These are phyloP conservation scores for Mucor indicus DNA, from an alignment of 371 early-diverging fungal species.

Conservation along the genomic window DNA sequence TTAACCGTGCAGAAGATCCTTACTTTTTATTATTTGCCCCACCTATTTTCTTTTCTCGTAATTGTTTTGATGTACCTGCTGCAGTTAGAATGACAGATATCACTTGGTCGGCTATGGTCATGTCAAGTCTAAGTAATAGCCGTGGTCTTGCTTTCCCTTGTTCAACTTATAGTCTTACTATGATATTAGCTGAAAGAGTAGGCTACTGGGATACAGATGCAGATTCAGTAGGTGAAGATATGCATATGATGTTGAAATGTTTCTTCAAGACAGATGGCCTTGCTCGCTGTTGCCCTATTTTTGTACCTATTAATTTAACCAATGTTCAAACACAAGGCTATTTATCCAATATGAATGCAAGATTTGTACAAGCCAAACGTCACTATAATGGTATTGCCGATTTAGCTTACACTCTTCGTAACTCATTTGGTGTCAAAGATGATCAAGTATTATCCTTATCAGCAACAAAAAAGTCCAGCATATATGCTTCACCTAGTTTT, in stretches of 20 bases:
- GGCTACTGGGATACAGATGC: slow-evolving; percentile 83
- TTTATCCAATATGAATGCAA: slow-evolving; percentile 54
- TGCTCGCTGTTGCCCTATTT: slow-evolving; percentile 64
- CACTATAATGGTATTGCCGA: slow-evolving; percentile 59
- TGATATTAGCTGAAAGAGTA: slow-evolving; percentile 69
- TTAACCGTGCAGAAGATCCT: slow-evolving; percentile 30
- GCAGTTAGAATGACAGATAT: slow-evolving; percentile 76
- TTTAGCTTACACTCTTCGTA: slow-evolving; percentile 42
- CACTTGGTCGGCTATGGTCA: slow-evolving; percentile 77
- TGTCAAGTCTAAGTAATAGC: slow-evolving; percentile 69
- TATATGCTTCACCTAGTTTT: slow-evolving; percentile 32
- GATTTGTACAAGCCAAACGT: slow-evolving; percentile 69
- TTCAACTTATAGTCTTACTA: slow-evolving; percentile 70
- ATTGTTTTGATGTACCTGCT: slow-evolving; percentile 68
- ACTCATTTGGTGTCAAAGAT: slow-evolving; percentile 27
- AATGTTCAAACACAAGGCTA: slow-evolving; percentile 74
- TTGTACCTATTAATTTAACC: slow-evolving; percentile 70
- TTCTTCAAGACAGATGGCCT: slow-evolving; percentile 70
- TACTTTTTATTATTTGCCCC: slow-evolving; percentile 63
- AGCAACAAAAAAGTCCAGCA: slow-evolving; percentile 29
- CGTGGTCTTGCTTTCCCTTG: slow-evolving; percentile 70
- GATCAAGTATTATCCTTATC: background rate
- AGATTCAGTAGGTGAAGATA: slow-evolving; percentile 79
- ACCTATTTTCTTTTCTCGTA: slow-evolving; percentile 76
- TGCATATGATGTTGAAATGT: slow-evolving; percentile 83